A percentile compares a stretch with the other conserved stretches of the same genome.
Conservation (phyloP, 2,329 filamentous ascomycete species). For the Pyrenophora teres region DNA sequence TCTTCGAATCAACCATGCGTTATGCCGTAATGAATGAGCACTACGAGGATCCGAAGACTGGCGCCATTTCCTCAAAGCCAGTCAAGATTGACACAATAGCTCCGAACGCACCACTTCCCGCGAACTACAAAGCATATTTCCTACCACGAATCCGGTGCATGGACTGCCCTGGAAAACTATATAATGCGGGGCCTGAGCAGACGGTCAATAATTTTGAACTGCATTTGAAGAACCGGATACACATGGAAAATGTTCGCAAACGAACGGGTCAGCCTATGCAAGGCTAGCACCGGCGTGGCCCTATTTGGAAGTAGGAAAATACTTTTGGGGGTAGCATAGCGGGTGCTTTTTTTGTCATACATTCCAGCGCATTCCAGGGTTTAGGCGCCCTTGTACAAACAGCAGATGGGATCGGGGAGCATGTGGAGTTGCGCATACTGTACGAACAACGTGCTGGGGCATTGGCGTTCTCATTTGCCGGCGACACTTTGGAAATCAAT, state of each 20-base stretch:
- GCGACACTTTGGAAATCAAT: conserved; percentile 19
- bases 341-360: conserved; percentile 15
- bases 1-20: conserved; percentile 90
- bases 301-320: conserved; percentile 1
- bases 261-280: conserved; percentile 29
- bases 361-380: conserved; percentile 17
- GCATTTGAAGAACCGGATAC: conserved; percentile 82
- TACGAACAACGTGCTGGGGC: conserved; percentile 27
- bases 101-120: conserved; percentile 58
- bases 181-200: conserved; percentile 84
- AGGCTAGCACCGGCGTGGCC: background rate
- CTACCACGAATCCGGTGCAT: conserved; percentile 87
- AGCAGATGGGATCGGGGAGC: conserved; percentile 15
- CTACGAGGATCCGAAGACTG: conserved; percentile 56
- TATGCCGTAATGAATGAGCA: conserved; percentile 76
- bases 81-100: conserved; percentile 58
- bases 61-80: conserved; percentile 54
- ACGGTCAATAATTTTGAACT: conserved; percentile 91
- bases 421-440: conserved; percentile 13
- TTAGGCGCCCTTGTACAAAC: conserved; percentile 27
- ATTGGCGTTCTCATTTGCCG: conserved; percentile 38
- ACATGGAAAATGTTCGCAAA: conserved; percentile 53
- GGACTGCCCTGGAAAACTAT: conserved; percentile 92
- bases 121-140: conserved; percentile 77
- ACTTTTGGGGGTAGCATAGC: conserved; percentile 10